These are phyloP conservation scores for Ampelomyces quisqualis DNA, from an alignment of 2,329 filamentous ascomycete genomes.

Conservation along the genomic window DNA sequence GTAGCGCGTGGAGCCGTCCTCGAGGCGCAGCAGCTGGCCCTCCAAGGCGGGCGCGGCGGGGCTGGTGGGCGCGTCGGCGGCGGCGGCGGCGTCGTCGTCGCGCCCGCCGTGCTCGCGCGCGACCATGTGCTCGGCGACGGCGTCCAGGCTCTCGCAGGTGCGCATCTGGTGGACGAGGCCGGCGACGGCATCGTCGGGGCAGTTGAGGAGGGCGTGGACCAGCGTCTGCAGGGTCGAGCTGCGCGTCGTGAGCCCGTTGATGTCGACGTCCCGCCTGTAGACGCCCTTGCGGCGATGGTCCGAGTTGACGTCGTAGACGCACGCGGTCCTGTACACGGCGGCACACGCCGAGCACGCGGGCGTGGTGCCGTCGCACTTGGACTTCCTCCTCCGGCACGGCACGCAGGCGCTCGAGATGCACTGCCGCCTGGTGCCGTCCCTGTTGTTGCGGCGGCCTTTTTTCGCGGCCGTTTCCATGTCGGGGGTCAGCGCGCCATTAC, in stretches of 20 bases:
- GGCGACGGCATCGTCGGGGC: constrained; percentile 80
- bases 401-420: constrained; percentile 46
- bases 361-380: constrained; percentile 78
- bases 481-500: constrained; percentile 26
- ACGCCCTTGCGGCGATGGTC: constrained; percentile 96
- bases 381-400: constrained; percentile 46
- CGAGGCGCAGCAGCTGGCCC: constrained; percentile 76
- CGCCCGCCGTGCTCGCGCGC: constrained; percentile 53
- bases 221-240: constrained; percentile 89
- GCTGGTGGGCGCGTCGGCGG: too few species aligned
- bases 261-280: constrained; percentile 91
- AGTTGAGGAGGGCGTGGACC: constrained; percentile 89
- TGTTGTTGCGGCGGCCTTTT: constrained; percentile 38
- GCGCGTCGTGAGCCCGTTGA: constrained; percentile 79
- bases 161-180: constrained; percentile 83
- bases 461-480: too few species aligned
- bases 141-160: constrained; percentile 73
- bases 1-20: constrained; percentile 84
- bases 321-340: constrained; percentile 87
- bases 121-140: constrained; percentile 61
- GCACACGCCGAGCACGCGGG: constrained; percentile 95
- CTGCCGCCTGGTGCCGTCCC: constrained; percentile 44
- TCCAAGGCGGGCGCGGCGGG: constrained; percentile 56
- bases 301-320: constrained; percentile 93
- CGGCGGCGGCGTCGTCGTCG: constrained; percentile 49